Base-by-base conservation (phyloP, 2,329 filamentous ascomycete genomes). In the Epichloe amarillans region DNA sequence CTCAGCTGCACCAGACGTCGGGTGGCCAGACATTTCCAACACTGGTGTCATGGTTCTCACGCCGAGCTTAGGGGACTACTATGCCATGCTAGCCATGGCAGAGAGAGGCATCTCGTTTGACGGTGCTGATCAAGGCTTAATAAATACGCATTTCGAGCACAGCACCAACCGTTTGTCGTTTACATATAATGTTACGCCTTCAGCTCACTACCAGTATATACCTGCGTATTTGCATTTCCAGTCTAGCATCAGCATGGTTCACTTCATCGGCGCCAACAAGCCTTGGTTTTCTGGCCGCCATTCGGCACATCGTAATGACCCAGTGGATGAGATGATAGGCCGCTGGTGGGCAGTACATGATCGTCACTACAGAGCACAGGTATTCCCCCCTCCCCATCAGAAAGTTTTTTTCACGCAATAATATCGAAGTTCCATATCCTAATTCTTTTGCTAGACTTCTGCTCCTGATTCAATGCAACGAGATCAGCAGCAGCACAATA, bases 21-120 rank as follows among this genome's bases (percentile, higher is more conserved):
- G 93, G 58, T 98, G 93, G 93, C 93, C 93, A 36, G 93, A 98
- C 69, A 79, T 90, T 54, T 97, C 97, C 80, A 98, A 98, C 69
- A 89, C 86, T n/a, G 93, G 93, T 61, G 82, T 98, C 59, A 94
- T 98, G 88, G 88, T 89, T 37, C 69, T 98, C 53, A 84, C 77
- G 15, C 93, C 93, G 36, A 85, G 91, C 67, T 74, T 90, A 77
- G 85, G 77, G 85, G 90, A 95, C 58, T 97, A 90, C 68, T 84
- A 88, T 69, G 86, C 88, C 41, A 75, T 98, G 63, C 74, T 82
- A 56, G 87, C 86, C 55, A 82, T 96, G 75, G 89, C 93, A 26
- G 79, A 89, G 58, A 76, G 83, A 50, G 90, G 90, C 26, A 86
- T 91, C 64, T 96, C 90, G 56, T 98, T 98, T 63, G 93, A 98